Percentiles rank a stretch among this genome's conserved stretches.
These are phyloP conservation scores for Pisolithus microcarpus DNA, from an alignment of 768 basidiomycete genomes.

Conservation along the genomic window DNA sequence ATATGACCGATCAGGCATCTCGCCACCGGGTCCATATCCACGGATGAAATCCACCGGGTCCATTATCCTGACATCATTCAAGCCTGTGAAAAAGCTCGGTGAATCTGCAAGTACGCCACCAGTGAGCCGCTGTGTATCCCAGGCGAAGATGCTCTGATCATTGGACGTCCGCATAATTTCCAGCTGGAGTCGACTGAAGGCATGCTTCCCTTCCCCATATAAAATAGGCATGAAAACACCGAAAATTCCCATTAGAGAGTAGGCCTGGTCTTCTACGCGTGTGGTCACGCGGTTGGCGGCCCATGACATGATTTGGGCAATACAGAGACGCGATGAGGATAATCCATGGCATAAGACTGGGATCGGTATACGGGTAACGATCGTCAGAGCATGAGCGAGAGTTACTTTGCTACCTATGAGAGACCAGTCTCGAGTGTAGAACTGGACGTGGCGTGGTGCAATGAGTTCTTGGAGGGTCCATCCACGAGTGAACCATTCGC, in stretches of 20 bases:
- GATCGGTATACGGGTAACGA: not conserved
- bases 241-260: conserved; percentile 12
- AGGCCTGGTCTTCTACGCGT: conserved; percentile 11
- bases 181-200: conserved; percentile 5
- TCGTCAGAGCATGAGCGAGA: not conserved
- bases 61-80: not conserved
- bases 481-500: conserved; percentile 26
- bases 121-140: not conserved
- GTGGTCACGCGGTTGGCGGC: conserved; percentile 11
- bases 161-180: conserved; percentile 3
- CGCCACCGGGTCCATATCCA: not conserved
- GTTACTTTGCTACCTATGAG: conserved; percentile 5
- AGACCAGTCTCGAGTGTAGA: conserved; percentile 23
- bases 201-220: conserved; percentile 12
- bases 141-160: conserved; percentile 3
- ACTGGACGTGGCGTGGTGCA: conserved; percentile 20
- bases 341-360: not conserved
- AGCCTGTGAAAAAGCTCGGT: not conserved
- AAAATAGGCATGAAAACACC: conserved; percentile 7
- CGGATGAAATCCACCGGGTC: not conserved
- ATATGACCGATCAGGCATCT: not conserved
- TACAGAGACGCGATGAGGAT: not conserved
- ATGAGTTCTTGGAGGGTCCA: conserved; percentile 28
- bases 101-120: not conserved
- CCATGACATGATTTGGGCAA: conserved; percentile 6